Evolutionary conservation across 1,284 basidiomycete species (phyloP), one percentile per base, ranked within the genome.

Genomic region (Tremellales sp.): DNA sequence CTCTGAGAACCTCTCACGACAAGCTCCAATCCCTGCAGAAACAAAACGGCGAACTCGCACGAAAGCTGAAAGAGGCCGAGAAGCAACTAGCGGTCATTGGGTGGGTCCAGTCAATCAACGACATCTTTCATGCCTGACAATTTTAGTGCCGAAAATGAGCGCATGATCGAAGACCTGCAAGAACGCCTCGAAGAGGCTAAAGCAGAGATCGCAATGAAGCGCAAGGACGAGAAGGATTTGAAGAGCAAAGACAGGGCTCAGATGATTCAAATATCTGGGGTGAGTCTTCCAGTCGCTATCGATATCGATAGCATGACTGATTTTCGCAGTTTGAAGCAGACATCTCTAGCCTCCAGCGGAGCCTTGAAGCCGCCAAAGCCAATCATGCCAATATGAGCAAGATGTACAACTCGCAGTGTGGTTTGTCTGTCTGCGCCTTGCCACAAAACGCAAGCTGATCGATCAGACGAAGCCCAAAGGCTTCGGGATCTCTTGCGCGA

Each of bases 151-250:
- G 87, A 89, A 48, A 85, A 88, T 56, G 89, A 92, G 67, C 68
- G 77, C 23, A 83, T 89, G 61, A 70, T 89, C 22, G 84, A 86
- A 58, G 85, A 89, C 45, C 80, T 88, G 70, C 82, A 90, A 62
- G 73, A 73, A 7, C 76, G 80, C 26, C 65, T 91, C 45, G 87
- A 92, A 51, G 87, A 90, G 63, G 68, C 84, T 48, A 76, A 80
- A 58, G 80, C 76, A 10, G 89, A 93, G 70, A 74, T 93, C 7
- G 83, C 77, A 12, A 78, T 82, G 6, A 83, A 85, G 4, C 86
- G 87, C 68, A 80, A 86, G 40, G 88, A 93, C 58, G 89, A 93
- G 71, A 92, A 93, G 74, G 90, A 94, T 62, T 70, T 91, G 54
- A 79, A 86, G 41, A 77, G 80, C 11, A 90, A 90, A 71, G 90